Evolutionary conservation across 2,329 filamentous ascomycete genomes (phyloP).

Genomic region (Apiospora aurea): DNA sequence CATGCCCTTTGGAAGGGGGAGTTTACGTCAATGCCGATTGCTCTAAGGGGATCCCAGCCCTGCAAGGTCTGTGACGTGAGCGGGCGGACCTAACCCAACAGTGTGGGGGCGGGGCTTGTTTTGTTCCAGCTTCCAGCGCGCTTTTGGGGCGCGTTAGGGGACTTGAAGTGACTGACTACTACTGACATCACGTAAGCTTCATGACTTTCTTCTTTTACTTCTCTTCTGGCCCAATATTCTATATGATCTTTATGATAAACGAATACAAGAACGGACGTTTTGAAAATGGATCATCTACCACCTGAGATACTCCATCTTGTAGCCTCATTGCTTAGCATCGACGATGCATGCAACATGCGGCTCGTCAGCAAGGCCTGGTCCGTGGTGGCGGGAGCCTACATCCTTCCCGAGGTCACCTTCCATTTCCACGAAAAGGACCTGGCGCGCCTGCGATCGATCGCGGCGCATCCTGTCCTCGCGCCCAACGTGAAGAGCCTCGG

Average conservation of each 20-base stretch:
- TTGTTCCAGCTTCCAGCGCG: background rate
- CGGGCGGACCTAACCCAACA: too few relatives aligned
- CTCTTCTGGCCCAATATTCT: background rate
- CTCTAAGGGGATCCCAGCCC: too few relatives aligned
- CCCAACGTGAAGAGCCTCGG: conserved; percentile 26
- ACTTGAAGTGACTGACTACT: background rate
- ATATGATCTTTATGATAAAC: too few relatives aligned
- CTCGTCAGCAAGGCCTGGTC: conserved; percentile 25
- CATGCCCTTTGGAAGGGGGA: too few relatives aligned
- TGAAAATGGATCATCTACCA: conserved; percentile 26
- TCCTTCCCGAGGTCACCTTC: conserved; percentile 47
- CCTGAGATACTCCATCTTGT: conserved; percentile 28
- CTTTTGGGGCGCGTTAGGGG: background rate
- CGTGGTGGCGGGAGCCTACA: conserved; percentile 33
- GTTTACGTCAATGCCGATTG: too few relatives aligned
- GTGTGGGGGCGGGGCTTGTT: too few relatives aligned
- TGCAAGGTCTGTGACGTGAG: too few relatives aligned
- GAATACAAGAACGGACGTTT: too few relatives aligned
- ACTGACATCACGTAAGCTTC: too few relatives aligned
- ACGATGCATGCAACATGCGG: conserved; percentile 21
- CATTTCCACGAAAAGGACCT: conserved; percentile 30
- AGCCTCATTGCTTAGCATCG: conserved; percentile 24
- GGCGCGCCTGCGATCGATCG: conserved; percentile 24
- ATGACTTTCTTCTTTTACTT: background rate
- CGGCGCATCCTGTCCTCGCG: conserved; percentile 19